Base-by-base conservation (phyloP, 257 asterid genomes). In the Solanum ossicruentum region DNA sequence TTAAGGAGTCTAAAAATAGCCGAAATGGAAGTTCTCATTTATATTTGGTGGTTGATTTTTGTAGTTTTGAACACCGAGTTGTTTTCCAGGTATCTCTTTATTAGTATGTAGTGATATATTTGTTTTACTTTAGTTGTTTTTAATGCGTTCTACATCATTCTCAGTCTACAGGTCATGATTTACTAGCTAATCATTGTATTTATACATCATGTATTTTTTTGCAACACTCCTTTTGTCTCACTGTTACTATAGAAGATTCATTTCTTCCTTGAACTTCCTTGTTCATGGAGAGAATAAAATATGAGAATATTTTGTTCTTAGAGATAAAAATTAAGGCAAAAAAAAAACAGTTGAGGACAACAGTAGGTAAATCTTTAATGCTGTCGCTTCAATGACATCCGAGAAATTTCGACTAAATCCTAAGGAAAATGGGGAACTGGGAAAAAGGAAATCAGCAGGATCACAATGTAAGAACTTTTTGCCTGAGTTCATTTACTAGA, bases 21-120 rank as follows among this genome's bases (percentile, higher is more conserved):
- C 94, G 92, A 90, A 93, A 89, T 86, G 99, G 98, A 85, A 94
- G 97, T 89, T 92, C 99, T 89, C 94, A 93, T 88, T 86, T 93
- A 88, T 95, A 93, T 86, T 86, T 95, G 23, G 88, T 95, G 79
- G 90, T 93, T 75, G 98, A 96, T 85, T 96, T 95, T 92, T 91
- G 98, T 93, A 93, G 98, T 92, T 96, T 95, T 75, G 99, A 96
- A 88, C 99, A 95, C 90, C 94, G 98, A 67, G 98, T 96, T 86
- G 99, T 95, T 86, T 95, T 96, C 91, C 98, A 95, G 99, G 98
- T 96, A 89, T 82, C 87, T 71, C 60, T 80, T 26, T 10, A 47
- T 58, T 36, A 60, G 41, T 81, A 63, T 81, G 43, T 47, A 10
- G 32, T 18, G 20, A 10, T 47, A 39, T 81, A 17, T 45, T 41